These are phyloP conservation scores for Coniochaeta sp. DNA, from an alignment of 2,329 filamentous ascomycete species.

Conservation along the genomic window DNA sequence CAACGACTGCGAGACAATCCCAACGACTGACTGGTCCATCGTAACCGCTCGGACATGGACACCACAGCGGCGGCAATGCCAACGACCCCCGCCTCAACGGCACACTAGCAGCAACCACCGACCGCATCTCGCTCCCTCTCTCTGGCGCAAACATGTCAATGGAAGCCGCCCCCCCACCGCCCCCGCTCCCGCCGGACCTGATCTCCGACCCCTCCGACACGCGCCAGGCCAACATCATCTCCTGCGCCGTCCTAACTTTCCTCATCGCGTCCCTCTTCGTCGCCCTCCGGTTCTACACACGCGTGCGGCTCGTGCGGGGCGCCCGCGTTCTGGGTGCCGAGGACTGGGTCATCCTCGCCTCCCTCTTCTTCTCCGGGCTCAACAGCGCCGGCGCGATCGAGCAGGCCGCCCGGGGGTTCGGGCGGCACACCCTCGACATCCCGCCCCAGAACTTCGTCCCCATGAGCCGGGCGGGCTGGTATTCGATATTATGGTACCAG, in stretches of 20 bases:
- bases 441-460: background rate
- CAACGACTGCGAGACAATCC: too few species aligned
- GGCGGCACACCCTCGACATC: slow-evolving; percentile 7
- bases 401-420: slow-evolving; percentile 6
- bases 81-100: background rate
- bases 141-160: background rate
- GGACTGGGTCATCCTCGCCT: slow-evolving; percentile 27
- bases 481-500: slow-evolving; percentile 18
- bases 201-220: background rate
- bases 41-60: background rate
- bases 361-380: slow-evolving; percentile 20
- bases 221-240: slow-evolving; percentile 17
- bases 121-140: too few species aligned
- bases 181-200: background rate
- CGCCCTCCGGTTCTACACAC: slow-evolving; percentile 29
- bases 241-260: slow-evolving; percentile 15
- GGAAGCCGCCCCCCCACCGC: background rate
- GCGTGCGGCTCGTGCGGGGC: slow-evolving; percentile 23
- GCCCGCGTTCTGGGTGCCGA: slow-evolving; percentile 26
- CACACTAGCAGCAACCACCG: too few species aligned
- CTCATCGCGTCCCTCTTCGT: slow-evolving; percentile 24
- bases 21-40: too few species aligned
- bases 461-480: slow-evolving; percentile 13
- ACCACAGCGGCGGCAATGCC: background rate
- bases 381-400: slow-evolving; percentile 14